Base-by-base conservation (phyloP, 148 eudicot species). In the Tetragonia tetragonoides region DNA sequence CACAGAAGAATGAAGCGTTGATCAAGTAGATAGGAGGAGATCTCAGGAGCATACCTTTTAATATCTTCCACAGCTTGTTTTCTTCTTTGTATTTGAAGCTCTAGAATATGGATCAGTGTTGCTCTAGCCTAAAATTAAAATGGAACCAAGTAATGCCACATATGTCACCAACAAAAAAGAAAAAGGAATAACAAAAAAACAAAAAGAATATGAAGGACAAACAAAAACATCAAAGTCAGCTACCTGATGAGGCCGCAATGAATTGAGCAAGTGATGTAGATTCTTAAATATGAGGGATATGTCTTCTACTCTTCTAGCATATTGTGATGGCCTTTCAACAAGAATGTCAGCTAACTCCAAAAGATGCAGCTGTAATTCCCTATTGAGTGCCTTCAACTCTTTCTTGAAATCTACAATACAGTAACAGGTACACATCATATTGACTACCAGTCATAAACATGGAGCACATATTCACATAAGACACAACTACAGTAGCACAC, bases 301-400 rank as follows among this genome's bases (percentile, higher is more conserved):
- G 23, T 95, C 97, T 87, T 92, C 98, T 47, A 95, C 98, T 84
- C 97, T 86, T 85, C 98, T 88, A 41, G 94, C 97, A 85, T 92
- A 95, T 62, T 95, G 98, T 17, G 98, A 28, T 28, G 34, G 98
- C 56, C 98, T 85, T 84, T 95, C 97, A 28, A 91, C 79, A 59
- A 95, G 94, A 87, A 95, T 87, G 77, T 95, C 99, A 84, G 96
- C 97, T 62, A 95, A 93, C 89, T 95, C 99, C 86, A 95, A 85
- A 77, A 95, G 68, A 81, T 95, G 94, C 72, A 92, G 87, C 78
- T 95, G 99, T 82, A 95, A 78, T 74, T 89, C 97, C 85, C 99
- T 85, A 76, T 95, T 95, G 18, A 95, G 96, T 2, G 93, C 80
- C 83, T 87, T 87, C 84, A 92, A 85, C 70, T 95, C 99, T 28